Evolutionary conservation across 306 rosid species (phyloP).

Genomic region (Senna siamea): DNA sequence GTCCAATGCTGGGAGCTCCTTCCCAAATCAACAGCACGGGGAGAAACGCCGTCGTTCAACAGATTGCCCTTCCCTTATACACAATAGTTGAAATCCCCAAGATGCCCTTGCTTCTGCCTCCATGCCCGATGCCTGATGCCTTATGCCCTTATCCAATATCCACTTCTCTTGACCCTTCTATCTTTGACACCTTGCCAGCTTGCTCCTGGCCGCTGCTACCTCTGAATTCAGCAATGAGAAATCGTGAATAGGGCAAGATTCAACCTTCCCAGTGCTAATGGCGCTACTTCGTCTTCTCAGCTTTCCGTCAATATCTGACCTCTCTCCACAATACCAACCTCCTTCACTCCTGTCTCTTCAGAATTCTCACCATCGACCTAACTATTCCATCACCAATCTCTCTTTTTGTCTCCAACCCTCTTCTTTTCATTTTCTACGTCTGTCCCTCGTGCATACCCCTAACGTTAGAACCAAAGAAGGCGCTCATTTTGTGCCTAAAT

Average conservation of each 20-base stretch:
- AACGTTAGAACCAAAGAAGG: conserved; percentile 36
- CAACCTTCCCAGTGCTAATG: conserved; percentile 40
- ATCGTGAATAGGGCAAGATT: neutral
- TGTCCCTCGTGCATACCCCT: conserved; percentile 30
- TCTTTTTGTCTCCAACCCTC: conserved; percentile 40
- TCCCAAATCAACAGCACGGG: too few species aligned
- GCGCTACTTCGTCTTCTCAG: conserved; percentile 55
- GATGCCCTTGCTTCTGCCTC: neutral
- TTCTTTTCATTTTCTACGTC: conserved; percentile 38
- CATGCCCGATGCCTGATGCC: too few species aligned
- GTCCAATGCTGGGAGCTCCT: too few species aligned
- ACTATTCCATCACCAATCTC: conserved; percentile 32
- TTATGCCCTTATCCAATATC: conserved; percentile 36
- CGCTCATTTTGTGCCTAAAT: conserved; percentile 36
- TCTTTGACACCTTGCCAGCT: neutral
- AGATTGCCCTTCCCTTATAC: neutral
- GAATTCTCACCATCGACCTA: conserved; percentile 30
- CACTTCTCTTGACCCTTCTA: neutral
- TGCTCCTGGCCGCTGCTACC: neutral
- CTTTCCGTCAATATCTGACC: conserved; percentile 40
- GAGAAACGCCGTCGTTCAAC: neutral
- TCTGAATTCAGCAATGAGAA: neutral
- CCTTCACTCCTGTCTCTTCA: conserved; percentile 36
- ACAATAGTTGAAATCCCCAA: neutral
- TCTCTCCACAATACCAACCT: conserved; percentile 38